Percentiles rank a stretch among this genome's conserved stretches.
phyloP scores from a whole-genome alignment of 1,139 yeast species.

The Kodamaea alishanica region DNA sequence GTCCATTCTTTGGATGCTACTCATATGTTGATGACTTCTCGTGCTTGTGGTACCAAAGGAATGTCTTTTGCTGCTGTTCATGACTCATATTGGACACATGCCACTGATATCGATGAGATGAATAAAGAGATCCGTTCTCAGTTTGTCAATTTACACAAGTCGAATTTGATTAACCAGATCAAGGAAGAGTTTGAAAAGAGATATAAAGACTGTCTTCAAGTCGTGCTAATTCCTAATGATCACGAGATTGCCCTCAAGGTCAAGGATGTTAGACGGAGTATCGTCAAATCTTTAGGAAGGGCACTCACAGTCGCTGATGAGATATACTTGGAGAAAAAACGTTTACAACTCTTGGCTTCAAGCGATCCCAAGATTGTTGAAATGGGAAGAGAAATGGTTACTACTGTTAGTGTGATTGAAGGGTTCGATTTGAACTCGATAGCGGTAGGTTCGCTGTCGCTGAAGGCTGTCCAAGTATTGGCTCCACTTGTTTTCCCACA shows the following conservation, averaged over 20 bases:
- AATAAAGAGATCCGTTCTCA: slow-evolving; percentile 70
- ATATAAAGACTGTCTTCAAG: slow-evolving; percentile 67
- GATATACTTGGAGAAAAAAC: slow-evolving; percentile 61
- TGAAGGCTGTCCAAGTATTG: slow-evolving; percentile 32
- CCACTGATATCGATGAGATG: slow-evolving; percentile 75
- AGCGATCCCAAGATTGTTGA: slow-evolving; percentile 45
- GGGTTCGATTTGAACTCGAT: slow-evolving; percentile 27
- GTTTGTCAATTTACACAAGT: slow-evolving; percentile 73
- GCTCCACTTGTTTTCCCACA: slow-evolving; percentile 71
- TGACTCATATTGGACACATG: slow-evolving; percentile 99
- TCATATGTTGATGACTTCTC: slow-evolving; percentile 90
- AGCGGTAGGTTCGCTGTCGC: slow-evolving; percentile 23
- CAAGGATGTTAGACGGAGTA: slow-evolving; percentile 45
- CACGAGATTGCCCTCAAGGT: slow-evolving; percentile 55
- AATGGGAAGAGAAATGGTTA: slow-evolving; percentile 57
- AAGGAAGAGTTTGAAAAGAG: slow-evolving; percentile 78
- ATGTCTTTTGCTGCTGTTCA: slow-evolving; percentile 94
- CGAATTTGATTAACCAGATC: slow-evolving; percentile 65
- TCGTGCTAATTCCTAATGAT: slow-evolving; percentile 50
- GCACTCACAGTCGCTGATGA: slow-evolving; percentile 69
- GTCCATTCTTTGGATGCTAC: slow-evolving; percentile 96
- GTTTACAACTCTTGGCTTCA: slow-evolving; percentile 56
- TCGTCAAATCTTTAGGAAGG: slow-evolving; percentile 51
- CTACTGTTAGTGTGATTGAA: slow-evolving; percentile 71
- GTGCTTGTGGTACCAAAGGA: slow-evolving; percentile 63